phyloP scores from a whole-genome alignment of 176 grass and related monocot species.

The Oryza coarctata region DNA sequence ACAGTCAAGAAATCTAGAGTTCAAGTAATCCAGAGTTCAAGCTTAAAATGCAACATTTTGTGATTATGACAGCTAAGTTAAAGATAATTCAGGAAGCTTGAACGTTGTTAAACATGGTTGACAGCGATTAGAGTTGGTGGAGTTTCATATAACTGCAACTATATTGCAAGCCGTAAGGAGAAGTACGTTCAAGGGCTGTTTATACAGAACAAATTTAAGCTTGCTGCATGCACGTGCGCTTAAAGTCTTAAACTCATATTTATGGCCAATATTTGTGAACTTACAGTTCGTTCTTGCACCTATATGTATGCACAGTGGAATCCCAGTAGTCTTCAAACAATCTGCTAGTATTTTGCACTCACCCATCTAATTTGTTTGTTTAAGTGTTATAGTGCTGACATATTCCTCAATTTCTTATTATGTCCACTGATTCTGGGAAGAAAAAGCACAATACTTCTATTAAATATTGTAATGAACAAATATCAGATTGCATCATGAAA shows the following conservation, averaged over 20 bases:
- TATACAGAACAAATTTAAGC: background rate
- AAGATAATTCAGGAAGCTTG: background rate
- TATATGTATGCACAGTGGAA: background rate
- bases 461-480: background rate
- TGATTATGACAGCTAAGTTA: background rate
- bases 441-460: background rate
- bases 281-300: background rate
- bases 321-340: background rate
- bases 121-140: background rate
- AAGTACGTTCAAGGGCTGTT: background rate
- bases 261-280: no score
- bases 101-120: background rate
- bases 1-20: background rate
- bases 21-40: no score
- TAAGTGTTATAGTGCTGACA: background rate
- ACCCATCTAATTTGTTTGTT: background rate
- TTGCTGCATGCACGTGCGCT: background rate
- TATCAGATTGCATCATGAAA: background rate
- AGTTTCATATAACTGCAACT: background rate
- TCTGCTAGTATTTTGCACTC: background rate
- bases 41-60: background rate
- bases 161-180: no score
- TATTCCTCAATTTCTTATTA: background rate
- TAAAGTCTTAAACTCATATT: no score
- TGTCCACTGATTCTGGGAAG: background rate